Conservation (phyloP, 1,284 basidiomycete species). For the Fomitopsis betulina region DNA sequence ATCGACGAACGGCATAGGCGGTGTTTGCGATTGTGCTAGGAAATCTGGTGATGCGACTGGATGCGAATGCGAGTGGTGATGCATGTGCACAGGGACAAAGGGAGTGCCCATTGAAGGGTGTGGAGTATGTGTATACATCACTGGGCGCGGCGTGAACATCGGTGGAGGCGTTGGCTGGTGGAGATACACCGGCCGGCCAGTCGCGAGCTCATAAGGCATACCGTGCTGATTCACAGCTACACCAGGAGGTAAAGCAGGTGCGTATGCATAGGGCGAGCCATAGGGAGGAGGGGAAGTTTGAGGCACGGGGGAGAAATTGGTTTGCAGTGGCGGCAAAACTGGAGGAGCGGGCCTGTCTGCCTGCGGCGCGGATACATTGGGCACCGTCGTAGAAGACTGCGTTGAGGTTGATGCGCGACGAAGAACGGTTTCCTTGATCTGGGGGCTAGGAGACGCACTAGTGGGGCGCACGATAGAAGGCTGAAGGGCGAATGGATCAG, state of each 20-base stretch:
- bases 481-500: not conserved
- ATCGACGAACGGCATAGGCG: constrained; percentile 58
- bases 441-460: constrained; percentile 16
- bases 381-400: constrained; percentile 9
- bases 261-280: constrained; percentile 59
- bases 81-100: constrained; percentile 54
- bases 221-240: constrained; percentile 70
- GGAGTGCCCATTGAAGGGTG: constrained; percentile 35
- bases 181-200: constrained; percentile 71
- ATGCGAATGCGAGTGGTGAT: constrained; percentile 38
- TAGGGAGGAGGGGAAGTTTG: constrained; percentile 51
- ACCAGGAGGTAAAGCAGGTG: constrained; percentile 63
- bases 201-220: constrained; percentile 73
- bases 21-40: constrained; percentile 50
- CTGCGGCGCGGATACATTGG: constrained; percentile 16
- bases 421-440: constrained; percentile 36
- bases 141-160: constrained; percentile 62
- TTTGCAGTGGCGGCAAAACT: constrained; percentile 52
- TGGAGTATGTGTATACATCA: constrained; percentile 47
- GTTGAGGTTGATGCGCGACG: constrained; percentile 30
- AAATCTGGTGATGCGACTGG: constrained; percentile 52
- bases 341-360: constrained; percentile 31
- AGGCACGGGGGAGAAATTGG: constrained; percentile 49
- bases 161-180: constrained; percentile 48
- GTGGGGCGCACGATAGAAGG: constrained; percentile 3